A percentile compares a stretch with the other conserved stretches of the same genome.
Evolutionary conservation across 2,329 filamentous ascomycete genomes (phyloP).

Genomic region (Talaromyces sp.): DNA sequence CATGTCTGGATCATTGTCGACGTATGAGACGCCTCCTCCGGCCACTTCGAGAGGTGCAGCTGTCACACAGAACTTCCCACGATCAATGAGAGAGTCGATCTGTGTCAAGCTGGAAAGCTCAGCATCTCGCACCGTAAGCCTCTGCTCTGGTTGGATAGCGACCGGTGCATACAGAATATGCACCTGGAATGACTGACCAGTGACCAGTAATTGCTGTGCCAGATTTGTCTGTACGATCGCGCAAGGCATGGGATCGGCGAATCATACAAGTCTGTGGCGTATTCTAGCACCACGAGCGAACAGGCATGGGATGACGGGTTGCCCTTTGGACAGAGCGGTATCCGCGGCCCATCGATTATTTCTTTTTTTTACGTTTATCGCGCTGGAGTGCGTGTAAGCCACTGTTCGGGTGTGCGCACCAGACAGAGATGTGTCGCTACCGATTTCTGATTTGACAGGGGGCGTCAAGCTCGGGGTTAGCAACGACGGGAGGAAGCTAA

Average conservation of each 20-base stretch:
- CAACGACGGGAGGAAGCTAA: conserved; percentile 1
- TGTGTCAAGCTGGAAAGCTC: background rate
- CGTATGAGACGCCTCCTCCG: background rate
- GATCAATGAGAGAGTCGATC: conserved; percentile 1
- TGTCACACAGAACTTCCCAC: background rate
- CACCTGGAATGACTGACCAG: background rate
- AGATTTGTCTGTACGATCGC: conserved; percentile 13
- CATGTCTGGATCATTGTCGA: background rate
- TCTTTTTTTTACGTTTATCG: conserved; percentile 1
- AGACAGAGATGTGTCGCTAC: background rate
- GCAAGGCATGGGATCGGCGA: conserved; percentile 15
- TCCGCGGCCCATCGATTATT: conserved; percentile 16
- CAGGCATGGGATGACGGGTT: conserved; percentile 1
- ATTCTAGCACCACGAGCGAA: conserved; percentile 15
- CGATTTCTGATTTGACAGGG: conserved; percentile 9
- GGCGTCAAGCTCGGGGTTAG: background rate
- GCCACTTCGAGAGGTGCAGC: conserved; percentile 1
- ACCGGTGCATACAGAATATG: conserved; percentile 8
- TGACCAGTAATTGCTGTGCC: background rate
- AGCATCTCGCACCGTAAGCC: background rate
- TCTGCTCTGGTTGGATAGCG: conserved; percentile 1
- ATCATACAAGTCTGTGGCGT: conserved; percentile 12
- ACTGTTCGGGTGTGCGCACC: background rate
- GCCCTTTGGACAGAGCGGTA: conserved; percentile 15
- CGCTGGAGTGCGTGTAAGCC: background rate